Evolutionary conservation across 2,329 filamentous ascomycete species (phyloP).

Genomic region (Xylariaceae sp.): DNA sequence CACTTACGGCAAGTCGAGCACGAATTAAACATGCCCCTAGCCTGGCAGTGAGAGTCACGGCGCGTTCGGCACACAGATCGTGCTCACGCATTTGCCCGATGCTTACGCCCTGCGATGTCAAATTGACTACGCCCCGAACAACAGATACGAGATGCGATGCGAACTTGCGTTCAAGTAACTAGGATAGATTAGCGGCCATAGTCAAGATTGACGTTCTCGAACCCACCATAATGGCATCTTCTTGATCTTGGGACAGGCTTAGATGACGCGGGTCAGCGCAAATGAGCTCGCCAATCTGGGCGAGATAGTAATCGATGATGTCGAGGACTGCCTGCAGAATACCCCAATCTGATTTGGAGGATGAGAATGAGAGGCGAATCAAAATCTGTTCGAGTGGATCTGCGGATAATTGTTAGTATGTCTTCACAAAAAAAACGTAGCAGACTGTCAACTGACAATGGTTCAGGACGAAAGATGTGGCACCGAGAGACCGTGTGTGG

Average conservation of each 20-base stretch:
- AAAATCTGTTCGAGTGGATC: constrained; percentile 49
- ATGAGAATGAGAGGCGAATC: constrained; percentile 40
- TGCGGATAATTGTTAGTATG: constrained; percentile 20
- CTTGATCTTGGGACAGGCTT: constrained; percentile 34
- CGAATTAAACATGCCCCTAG: constrained; percentile 42
- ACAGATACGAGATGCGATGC: constrained; percentile 44
- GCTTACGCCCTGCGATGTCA: constrained; percentile 19
- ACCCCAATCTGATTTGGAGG: constrained; percentile 43
- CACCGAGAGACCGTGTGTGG: constrained; percentile 40
- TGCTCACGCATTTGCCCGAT: constrained; percentile 25
- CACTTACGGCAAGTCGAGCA: constrained; percentile 38
- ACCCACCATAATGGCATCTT: constrained; percentile 44
- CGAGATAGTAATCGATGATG: constrained; percentile 44
- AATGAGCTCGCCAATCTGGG: constrained; percentile 37
- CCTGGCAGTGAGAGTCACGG: constrained; percentile 41
- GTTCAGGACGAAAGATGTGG: constrained; percentile 46
- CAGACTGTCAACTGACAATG: constrained; percentile 30
- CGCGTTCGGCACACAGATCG: constrained; percentile 39
- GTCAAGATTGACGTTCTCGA: background rate
- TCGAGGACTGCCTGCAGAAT: constrained; percentile 42
- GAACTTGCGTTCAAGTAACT: constrained; percentile 46
- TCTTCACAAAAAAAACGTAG: background rate
- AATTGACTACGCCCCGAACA: constrained; percentile 36
- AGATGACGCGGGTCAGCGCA: constrained; percentile 35
- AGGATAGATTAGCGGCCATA: constrained; percentile 9